A percentile compares a stretch with the other conserved stretches of the same genome.
Evolutionary conservation across 495 filamentous ascomycete species (phyloP).

Genomic region (Aspergillus ellipticus): DNA sequence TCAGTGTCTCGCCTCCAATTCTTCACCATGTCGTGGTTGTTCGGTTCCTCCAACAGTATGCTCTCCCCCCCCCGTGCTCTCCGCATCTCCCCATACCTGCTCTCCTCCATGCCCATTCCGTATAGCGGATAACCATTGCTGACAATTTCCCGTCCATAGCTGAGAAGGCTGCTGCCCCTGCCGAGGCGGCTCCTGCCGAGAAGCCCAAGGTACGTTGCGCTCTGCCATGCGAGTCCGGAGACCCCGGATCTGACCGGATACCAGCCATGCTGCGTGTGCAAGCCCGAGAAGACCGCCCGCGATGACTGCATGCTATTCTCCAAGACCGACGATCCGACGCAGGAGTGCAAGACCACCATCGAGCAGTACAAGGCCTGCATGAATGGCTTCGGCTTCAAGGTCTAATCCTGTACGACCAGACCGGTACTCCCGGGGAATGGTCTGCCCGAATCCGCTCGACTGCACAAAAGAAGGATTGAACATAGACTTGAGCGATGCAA

Average conservation of each 20-base stretch:
- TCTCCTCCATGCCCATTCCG: background rate
- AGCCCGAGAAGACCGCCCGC: conserved; percentile 82
- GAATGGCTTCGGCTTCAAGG: conserved; percentile 87
- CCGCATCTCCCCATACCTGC: conserved; percentile 1
- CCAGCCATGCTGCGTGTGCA: conserved; percentile 96
- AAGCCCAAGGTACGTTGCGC: conserved; percentile 54
- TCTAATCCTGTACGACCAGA: too few relatives aligned
- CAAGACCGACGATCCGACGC: conserved; percentile 63
- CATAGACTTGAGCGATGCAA: background rate
- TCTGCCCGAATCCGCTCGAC: too few relatives aligned
- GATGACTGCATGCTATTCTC: conserved; percentile 99
- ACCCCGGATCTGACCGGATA: background rate
- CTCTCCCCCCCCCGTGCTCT: background rate
- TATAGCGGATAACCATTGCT: background rate
- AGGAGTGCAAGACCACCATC: conserved; percentile 78
- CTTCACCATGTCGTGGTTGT: conserved; percentile 40
- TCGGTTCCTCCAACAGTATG: conserved; percentile 40
- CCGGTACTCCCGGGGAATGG: too few relatives aligned
- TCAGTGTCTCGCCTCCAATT: background rate
- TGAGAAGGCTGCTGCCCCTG: conserved; percentile 24
- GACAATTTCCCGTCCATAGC: conserved; percentile 13
- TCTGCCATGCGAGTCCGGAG: conserved; percentile 4
- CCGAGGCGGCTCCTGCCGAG: conserved; percentile 31
- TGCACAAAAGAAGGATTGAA: background rate
- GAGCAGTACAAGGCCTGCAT: conserved; percentile 88